Evolutionary conservation across 108 stramenopile species (phyloP).

Genomic region (Epithemia pelagica): DNA sequence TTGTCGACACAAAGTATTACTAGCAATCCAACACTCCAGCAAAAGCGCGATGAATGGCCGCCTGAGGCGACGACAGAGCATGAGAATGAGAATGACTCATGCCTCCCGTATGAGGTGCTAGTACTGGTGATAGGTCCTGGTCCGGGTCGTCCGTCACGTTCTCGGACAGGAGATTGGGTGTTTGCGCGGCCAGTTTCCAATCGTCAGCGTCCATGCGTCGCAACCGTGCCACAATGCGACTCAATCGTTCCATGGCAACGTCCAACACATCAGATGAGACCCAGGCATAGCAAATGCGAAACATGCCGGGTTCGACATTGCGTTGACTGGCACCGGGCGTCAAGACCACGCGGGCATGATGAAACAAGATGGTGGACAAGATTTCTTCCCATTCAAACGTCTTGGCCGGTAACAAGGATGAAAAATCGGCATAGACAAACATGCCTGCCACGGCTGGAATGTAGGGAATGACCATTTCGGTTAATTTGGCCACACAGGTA

Average conservation of each 20-base stretch:
- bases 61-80: neutral
- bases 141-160: neutral
- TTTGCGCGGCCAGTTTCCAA: neutral
- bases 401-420: slow-evolving; percentile 56
- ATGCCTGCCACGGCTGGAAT: slow-evolving; percentile 68
- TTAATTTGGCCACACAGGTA: slow-evolving; percentile 50
- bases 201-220: slow-evolving; percentile 35
- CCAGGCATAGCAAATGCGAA: slow-evolving; percentile 83
- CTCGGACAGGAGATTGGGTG: neutral
- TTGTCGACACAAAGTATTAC: too few species aligned
- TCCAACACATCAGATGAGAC: slow-evolving; percentile 59
- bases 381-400: slow-evolving; percentile 68
- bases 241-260: slow-evolving; percentile 77
- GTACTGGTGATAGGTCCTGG: too few species aligned
- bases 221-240: slow-evolving; percentile 60
- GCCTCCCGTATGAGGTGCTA: too few species aligned
- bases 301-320: slow-evolving; percentile 76
- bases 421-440: slow-evolving; percentile 86
- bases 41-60: neutral
- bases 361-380: slow-evolving; percentile 48
- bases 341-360: slow-evolving; percentile 68
- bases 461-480: slow-evolving; percentile 80
- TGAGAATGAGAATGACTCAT: too few species aligned
- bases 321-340: slow-evolving; percentile 76
- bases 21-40: neutral